phyloP scores from a whole-genome alignment of 2,329 filamentous ascomycete genomes.

The Neofusicoccum sp. region DNA sequence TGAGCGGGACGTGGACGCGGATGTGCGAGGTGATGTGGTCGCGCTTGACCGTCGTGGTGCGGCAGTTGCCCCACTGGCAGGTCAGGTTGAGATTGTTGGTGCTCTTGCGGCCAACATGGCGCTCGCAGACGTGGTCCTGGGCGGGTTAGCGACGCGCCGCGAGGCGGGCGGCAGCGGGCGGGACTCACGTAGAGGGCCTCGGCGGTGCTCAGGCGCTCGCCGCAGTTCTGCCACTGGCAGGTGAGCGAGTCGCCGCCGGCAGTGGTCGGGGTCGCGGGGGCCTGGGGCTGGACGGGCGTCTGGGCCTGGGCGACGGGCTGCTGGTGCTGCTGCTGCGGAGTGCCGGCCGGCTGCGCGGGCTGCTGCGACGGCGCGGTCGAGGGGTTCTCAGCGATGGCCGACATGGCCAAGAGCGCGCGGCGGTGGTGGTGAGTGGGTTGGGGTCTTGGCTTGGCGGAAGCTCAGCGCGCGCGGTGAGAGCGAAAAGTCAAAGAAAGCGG shows the following conservation, averaged over 20 bases:
- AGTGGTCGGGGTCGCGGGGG: conserved; percentile 26
- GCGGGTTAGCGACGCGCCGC: conserved; percentile 24
- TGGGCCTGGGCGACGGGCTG: conserved; percentile 6
- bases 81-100: conserved; percentile 98
- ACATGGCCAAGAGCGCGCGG: conserved; percentile 22
- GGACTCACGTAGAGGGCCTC: conserved; percentile 62
- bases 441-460: conserved; percentile 23
- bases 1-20: conserved; percentile 95
- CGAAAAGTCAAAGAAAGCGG: neutral
- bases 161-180: conserved; percentile 1
- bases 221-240: conserved; percentile 66
- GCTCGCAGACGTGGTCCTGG: conserved; percentile 96
- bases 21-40: conserved; percentile 99
- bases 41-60: conserved; percentile 96
- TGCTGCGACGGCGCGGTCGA: neutral
- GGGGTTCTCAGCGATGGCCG: conserved; percentile 21
- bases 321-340: conserved; percentile 17
- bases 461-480: conserved; percentile 6
- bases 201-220: conserved; percentile 60
- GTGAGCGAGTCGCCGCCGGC: conserved; percentile 48
- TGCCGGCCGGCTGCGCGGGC: conserved; percentile 9
- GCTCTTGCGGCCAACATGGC: conserved; percentile 97
- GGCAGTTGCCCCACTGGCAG: conserved; percentile 95
- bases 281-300: neutral
- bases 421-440: conserved; percentile 10